Base-by-base conservation (phyloP, 306 rosid species). In the Potentilla sterilis region DNA sequence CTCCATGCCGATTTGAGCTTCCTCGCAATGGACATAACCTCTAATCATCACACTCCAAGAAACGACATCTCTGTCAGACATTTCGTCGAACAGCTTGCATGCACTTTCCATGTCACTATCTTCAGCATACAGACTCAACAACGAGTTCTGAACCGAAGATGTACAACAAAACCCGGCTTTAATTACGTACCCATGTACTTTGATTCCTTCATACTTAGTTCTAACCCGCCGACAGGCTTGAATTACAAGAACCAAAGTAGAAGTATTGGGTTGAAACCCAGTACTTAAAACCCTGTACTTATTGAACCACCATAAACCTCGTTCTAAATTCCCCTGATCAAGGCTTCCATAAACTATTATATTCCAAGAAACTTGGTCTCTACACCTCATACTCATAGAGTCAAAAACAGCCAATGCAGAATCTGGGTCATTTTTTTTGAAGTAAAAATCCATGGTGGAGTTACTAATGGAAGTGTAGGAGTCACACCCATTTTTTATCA, bases 31-130 rank as follows among this genome's bases (percentile, higher is more conserved):
- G 66, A 75, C 86, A 42, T 77, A 82, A 43, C 90, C 86, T 24
- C 83, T 73, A 9, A 74, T 87, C 83, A 87, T 68, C 46, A 76
- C 81, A 72, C 90, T 84, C 88, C 85, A 87, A 57, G 90, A 79
- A 54, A 87, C 48, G 19, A 80, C 73, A 59, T 87, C 88, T 80
- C 81, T 84, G 2, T 63, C 81, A 48, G 44, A 18, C 82, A 80
- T 87, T 84, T 84, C 86, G 42, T 84, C 90, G 43, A 87, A 82
- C 85, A 87, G 2, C 22, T 75, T 84, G 22, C 14, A 80, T 4
- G 82, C 88, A 54, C 69, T 18, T 9, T 1, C 58, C 83, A 87
- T 71, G 16, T 82, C 67, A 41, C 2, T 44, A 14, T 80, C 79
- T n/a, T 82, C 82, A 2, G 85, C 78, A 67, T 84, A 79, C 21